Percentiles rank a stretch among this genome's conserved stretches.
Evolutionary conservation across 805 yeast genomes (phyloP).

Genomic region (Lachancea nothofagi): DNA sequence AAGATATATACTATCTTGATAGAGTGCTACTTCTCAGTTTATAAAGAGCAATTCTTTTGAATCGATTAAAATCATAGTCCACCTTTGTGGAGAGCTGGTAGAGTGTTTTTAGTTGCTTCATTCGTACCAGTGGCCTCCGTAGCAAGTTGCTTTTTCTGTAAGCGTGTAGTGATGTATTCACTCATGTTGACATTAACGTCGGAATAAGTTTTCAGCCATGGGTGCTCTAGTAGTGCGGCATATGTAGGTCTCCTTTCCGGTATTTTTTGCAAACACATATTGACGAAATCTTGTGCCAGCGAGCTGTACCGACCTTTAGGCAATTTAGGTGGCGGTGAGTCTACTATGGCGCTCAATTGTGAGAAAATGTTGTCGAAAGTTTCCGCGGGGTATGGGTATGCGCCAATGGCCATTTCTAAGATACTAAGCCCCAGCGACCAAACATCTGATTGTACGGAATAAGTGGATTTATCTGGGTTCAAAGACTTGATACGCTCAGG

Average conservation of each 20-base stretch:
- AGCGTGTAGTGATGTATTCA: conserved; percentile 34
- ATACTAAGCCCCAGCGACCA: conserved; percentile 91
- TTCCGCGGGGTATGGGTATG: conserved; percentile 95
- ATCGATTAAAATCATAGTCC: conserved; percentile 23
- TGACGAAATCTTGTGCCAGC: conserved; percentile 81
- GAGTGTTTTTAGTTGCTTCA: conserved; percentile 21
- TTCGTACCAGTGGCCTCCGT: conserved; percentile 27
- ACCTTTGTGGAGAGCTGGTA: conserved; percentile 37
- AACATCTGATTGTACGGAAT: conserved; percentile 89
- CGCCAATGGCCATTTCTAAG: conserved; percentile 83
- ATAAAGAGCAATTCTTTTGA: no score
- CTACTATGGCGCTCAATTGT: conserved; percentile 94
- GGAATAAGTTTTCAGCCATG: conserved; percentile 65
- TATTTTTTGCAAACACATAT: conserved; percentile 67
- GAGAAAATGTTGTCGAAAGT: conserved; percentile 85
- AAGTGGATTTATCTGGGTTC: conserved; percentile 70
- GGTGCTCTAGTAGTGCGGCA: conserved; percentile 65
- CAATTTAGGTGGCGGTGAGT: conserved; percentile 83
- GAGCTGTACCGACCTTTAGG: conserved; percentile 57
- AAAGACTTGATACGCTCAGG: conserved; percentile 85
- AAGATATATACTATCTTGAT: no score
- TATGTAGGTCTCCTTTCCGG: conserved; percentile 82
- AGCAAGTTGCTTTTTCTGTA: conserved; percentile 28
- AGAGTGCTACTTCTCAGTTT: no score
- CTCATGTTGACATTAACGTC: conserved; percentile 37